A percentile compares a stretch with the other conserved stretches of the same genome.
Conservation (phyloP, 805 yeast genomes). For the Cyberlindnera sargentensis region DNA sequence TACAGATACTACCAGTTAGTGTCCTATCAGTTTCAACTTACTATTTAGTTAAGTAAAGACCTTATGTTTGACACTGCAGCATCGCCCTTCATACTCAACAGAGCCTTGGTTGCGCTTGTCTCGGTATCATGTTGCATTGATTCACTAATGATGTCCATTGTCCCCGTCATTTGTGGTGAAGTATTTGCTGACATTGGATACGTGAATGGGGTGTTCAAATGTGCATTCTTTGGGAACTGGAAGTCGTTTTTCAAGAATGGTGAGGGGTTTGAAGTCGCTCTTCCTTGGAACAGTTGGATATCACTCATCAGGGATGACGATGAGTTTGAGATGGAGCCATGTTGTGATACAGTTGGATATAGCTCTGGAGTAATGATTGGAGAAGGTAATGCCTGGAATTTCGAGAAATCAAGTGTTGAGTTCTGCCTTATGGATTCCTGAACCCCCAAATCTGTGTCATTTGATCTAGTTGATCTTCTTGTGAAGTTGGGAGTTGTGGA, state of each 20-base stretch:
- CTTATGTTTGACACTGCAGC: slow-evolving; percentile 16
- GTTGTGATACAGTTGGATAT: slow-evolving; percentile 8
- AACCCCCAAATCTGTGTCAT: too few relatives aligned
- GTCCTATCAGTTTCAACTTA: too few relatives aligned
- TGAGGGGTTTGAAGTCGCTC: neutral
- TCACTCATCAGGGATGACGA: too few relatives aligned
- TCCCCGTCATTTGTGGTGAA: slow-evolving; percentile 1
- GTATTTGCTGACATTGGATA: neutral
- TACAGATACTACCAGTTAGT: too few relatives aligned
- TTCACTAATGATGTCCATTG: slow-evolving; percentile 6
- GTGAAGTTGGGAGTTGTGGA: slow-evolving; percentile 4
- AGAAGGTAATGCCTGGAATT: slow-evolving; percentile 13
- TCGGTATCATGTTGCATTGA: slow-evolving; percentile 2
- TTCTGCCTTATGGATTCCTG: neutral
- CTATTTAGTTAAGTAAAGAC: slow-evolving; percentile 16
- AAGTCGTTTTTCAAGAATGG: slow-evolving; percentile 12
- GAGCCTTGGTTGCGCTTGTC: slow-evolving; percentile 13
- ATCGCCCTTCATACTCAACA: slow-evolving; percentile 19
- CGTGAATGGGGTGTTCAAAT: neutral
- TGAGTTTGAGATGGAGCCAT: neutral
- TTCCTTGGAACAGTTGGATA: too few relatives aligned
- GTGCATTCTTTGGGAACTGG: slow-evolving; percentile 13
- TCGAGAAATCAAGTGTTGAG: neutral
- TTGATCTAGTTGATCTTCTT: neutral
- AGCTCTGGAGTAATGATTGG: slow-evolving; percentile 24